phyloP scores from a whole-genome alignment of 805 yeast genomes.

The baker's yeast (Saccharomyces cerevisiae) region DNA sequence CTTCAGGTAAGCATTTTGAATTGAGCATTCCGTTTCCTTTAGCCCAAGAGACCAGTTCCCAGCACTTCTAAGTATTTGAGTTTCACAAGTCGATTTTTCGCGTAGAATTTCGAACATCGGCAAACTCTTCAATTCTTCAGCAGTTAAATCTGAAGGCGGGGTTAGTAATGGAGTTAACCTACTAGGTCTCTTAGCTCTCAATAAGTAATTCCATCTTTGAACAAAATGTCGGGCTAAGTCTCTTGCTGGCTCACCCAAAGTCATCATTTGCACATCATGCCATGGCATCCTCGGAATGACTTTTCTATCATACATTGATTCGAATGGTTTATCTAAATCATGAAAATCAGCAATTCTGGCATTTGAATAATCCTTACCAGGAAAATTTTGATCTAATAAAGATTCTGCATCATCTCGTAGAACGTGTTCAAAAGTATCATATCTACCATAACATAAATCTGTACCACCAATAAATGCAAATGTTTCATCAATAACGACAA shows the following conservation, averaged over 20 bases:
- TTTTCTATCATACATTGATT: slow-evolving; percentile 81
- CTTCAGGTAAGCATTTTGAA: slow-evolving; percentile 86
- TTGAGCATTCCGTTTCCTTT: slow-evolving; percentile 75
- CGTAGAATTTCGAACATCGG: slow-evolving; percentile 34
- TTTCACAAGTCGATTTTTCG: slow-evolving; percentile 79
- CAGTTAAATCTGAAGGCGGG: slow-evolving; percentile 84
- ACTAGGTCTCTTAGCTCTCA: slow-evolving; percentile 91
- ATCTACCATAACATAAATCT: slow-evolving; percentile 91
- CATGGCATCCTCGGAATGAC: slow-evolving; percentile 93
- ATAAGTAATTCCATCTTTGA: slow-evolving; percentile 91
- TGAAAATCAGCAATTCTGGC: slow-evolving; percentile 86
- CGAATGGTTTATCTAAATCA: slow-evolving; percentile 76
- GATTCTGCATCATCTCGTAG: slow-evolving; percentile 63
- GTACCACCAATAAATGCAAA: slow-evolving; percentile 91
- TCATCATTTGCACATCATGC: slow-evolving; percentile 98
- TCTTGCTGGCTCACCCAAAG: slow-evolving; percentile 89
- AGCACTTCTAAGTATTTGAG: slow-evolving; percentile 82
- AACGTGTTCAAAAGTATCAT: slow-evolving; percentile 93
- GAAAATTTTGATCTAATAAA: slow-evolving; percentile 54
- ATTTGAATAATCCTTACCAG: slow-evolving; percentile 96
- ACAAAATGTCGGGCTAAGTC: slow-evolving; percentile 91
- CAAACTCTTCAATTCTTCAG: slow-evolving; percentile 54
- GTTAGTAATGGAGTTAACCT: slow-evolving; percentile 84
- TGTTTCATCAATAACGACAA: slow-evolving; percentile 78
- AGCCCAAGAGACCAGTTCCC: slow-evolving; percentile 92